phyloP scores from a whole-genome alignment of 768 basidiomycete species.

The Leccinum fibrillosum region DNA sequence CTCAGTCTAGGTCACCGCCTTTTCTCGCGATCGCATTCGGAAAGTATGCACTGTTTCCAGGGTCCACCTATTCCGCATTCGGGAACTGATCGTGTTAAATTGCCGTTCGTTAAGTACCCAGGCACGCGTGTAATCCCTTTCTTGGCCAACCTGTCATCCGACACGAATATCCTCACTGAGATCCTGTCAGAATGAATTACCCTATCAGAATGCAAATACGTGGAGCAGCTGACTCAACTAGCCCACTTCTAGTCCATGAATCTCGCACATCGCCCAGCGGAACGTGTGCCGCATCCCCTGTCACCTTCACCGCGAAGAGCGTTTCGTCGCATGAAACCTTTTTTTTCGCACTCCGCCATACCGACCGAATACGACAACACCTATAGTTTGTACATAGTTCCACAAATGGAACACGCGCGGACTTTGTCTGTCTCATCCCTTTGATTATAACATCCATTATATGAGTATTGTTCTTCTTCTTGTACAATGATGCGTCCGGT shows the following conservation, averaged over 20 bases:
- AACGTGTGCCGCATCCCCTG: conserved; percentile 15
- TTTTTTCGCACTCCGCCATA: conserved; percentile 16
- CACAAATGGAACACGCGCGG: conserved; percentile 8
- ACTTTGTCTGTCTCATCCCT: conserved; percentile 9
- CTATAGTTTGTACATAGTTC: not conserved
- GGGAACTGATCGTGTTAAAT: conserved; percentile 25
- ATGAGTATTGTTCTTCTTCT: conserved; percentile 10
- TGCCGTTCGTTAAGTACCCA: conserved; percentile 19
- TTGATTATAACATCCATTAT: conserved; percentile 9
- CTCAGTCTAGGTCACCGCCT: conserved; percentile 23
- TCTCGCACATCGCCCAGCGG: conserved; percentile 20
- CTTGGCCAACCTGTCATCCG: conserved; percentile 2
- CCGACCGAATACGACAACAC: conserved; percentile 2
- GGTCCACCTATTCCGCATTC: conserved; percentile 29
- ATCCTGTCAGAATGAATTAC: conserved; percentile 19
- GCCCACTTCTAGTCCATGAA: conserved; percentile 20
- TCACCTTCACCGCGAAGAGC: conserved; percentile 4
- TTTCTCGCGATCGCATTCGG: conserved; percentile 26
- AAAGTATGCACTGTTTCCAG: conserved; percentile 28
- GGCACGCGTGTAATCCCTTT: conserved; percentile 26
- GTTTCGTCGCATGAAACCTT: conserved; percentile 11
- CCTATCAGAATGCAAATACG: conserved; percentile 29
- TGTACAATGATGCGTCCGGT: not conserved
- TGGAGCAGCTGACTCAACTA: conserved; percentile 7
- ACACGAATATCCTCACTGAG: conserved; percentile 4